These are phyloP conservation scores for Didymella exigua DNA, from an alignment of 2,329 filamentous ascomycete genomes.

Conservation along the genomic window DNA sequence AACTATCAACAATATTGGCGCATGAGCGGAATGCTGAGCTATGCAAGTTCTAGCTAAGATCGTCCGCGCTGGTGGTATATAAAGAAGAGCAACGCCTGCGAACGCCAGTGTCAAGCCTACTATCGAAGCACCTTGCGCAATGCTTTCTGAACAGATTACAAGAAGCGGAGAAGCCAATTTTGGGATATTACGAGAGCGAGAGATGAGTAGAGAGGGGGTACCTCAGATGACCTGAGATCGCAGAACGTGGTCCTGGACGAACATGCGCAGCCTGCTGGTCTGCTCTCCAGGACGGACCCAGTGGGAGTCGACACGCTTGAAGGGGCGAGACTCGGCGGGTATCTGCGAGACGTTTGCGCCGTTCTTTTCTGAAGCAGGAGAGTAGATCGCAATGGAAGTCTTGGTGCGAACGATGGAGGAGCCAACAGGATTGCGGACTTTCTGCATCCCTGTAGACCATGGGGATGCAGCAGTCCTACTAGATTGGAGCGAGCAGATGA, in stretches of 20 bases:
- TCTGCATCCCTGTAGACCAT: conserved; percentile 27
- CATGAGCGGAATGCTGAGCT: conserved; percentile 7
- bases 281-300: conserved; percentile 26
- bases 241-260: conserved; percentile 10
- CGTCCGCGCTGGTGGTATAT: conserved; percentile 14
- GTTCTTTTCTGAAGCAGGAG: conserved; percentile 20
- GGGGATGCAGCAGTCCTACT: conserved; percentile 18
- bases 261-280: conserved; percentile 19
- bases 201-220: background rate
- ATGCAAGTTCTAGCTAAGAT: conserved; percentile 13
- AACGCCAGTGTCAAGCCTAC: conserved; percentile 15
- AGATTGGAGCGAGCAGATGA: conserved; percentile 29
- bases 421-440: conserved; percentile 29
- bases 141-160: background rate
- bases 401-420: conserved; percentile 30
- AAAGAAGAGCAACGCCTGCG: background rate
- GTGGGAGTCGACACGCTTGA: conserved; percentile 27
- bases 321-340: conserved; percentile 14
- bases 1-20: background rate
- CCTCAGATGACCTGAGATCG: conserved; percentile 10
- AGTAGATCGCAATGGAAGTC: conserved; percentile 27
- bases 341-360: conserved; percentile 13
- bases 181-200: background rate
- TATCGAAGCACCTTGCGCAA: conserved; percentile 1
- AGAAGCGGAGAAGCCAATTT: background rate